phyloP scores from a whole-genome alignment of 2,329 filamentous ascomycete genomes.

The Sporothrix curviconia region DNA sequence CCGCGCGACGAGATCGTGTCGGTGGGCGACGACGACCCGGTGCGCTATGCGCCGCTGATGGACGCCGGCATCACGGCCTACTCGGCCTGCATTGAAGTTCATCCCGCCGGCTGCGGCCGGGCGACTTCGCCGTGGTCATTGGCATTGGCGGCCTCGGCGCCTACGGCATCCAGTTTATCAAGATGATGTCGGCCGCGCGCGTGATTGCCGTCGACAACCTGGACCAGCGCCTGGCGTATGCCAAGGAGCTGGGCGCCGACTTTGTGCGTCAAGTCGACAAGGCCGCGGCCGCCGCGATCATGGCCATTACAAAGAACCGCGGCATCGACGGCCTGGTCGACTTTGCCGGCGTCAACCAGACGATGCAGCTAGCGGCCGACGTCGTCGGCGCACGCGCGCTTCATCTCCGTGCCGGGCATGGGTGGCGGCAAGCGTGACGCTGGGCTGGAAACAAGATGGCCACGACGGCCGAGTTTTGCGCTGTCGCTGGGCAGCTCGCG shows the following conservation, averaged over 20 bases:
- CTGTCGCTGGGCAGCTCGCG: constrained; percentile 1
- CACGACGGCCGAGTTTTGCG: constrained; percentile 5
- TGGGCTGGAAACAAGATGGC: constrained; percentile 11
- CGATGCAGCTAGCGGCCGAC: constrained; percentile 3
- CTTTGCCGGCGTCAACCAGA: background rate
- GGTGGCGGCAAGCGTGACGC: constrained; percentile 4
- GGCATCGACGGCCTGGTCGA: constrained; percentile 1
- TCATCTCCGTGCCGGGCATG: constrained; percentile 1
- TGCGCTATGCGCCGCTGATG: constrained; percentile 2
- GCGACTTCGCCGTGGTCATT: background rate
- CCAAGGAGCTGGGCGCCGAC: constrained; percentile 4
- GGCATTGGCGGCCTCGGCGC: constrained; percentile 2
- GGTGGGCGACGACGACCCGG: constrained; percentile 3
- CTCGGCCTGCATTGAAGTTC: constrained; percentile 9
- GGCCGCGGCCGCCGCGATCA: background rate
- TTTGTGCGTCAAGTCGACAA: background rate
- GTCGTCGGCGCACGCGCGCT: constrained; percentile 4
- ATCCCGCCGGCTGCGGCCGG: constrained; percentile 3
- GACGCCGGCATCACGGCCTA: constrained; percentile 11
- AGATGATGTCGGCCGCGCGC: constrained; percentile 7
- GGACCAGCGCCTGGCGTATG: background rate
- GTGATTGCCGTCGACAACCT: constrained; percentile 5
- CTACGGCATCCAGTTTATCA: constrained; percentile 9
- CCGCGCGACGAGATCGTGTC: constrained; percentile 3
- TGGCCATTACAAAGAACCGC: background rate